Evolutionary conservation across 345 rosid genomes (phyloP), one percentile per base, ranked within the genome.

Genomic region (Rhodomyrtus tomentosa): DNA sequence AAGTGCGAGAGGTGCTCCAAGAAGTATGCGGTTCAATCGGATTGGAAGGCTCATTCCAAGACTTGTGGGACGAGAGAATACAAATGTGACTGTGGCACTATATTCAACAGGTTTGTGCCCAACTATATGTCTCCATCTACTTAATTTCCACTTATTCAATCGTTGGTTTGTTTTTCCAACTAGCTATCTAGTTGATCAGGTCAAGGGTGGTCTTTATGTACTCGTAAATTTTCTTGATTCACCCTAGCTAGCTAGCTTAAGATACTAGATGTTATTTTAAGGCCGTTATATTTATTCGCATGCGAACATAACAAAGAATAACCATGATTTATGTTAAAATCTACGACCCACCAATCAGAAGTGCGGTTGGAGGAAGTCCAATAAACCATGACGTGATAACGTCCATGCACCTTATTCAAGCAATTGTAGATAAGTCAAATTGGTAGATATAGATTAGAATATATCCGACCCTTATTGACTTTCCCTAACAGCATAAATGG

Each of bases 11-110:
- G 85, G 52, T 86, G 87, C 82, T 82, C 84, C 48, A 86, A 86
- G 85, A 82, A 86, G 56, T 86, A 86, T 3, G 82, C 87, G 4
- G 87, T 86, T 22, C 87, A 76, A 55, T 86, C 85, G 12, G 85
- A 86, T 52, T 86, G 87, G 87, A 86, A 86, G 79, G 85, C 87
- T 21, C 87, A 82, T 74, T 82, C 87, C 79, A 86, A 86, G 85
- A 86, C 87, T 15, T 86, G 85, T 5, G 87, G 87, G 49, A 86
- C 85, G 14, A 86, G 87, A 48, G 87, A 86, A 54, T 86, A 82
- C 82, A 86, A 82, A 49, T 86, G 87, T 49, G 87, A 86, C 50
- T 86, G 87, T 21, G 87, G 87, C 7, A 86, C 87, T 45, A 82
- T 68, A 68, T 68, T 68, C 76, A 32, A 45, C 76, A 68, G 76